Percentiles rank a stretch among this genome's conserved stretches.
Evolutionary conservation across 2,329 filamentous ascomycete genomes (phyloP).

Genomic region (Juglanconis sp.): DNA sequence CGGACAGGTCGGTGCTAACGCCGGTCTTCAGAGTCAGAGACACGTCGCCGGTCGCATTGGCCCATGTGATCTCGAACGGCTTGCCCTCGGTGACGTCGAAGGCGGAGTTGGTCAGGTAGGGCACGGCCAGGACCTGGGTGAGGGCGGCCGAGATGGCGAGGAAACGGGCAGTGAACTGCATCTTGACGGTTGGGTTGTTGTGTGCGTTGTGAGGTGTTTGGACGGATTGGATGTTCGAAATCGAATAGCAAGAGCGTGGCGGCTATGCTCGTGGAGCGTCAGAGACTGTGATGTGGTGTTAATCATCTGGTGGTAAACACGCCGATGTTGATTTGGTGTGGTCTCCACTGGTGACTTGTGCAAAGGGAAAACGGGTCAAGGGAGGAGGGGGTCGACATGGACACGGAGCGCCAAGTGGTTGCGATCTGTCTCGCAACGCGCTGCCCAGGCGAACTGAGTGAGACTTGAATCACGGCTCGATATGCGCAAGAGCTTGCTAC

Average conservation of each 20-base stretch:
- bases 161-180: slow-evolving; percentile 39
- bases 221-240: not conserved
- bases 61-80: slow-evolving; percentile 44
- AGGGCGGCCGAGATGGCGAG: slow-evolving; percentile 34
- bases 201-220: not conserved
- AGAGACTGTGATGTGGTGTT: not conserved
- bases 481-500: not conserved
- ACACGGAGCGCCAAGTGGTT: too few relatives aligned
- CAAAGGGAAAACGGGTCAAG: not conserved
- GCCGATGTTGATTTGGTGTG: too few relatives aligned
- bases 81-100: slow-evolving; percentile 33
- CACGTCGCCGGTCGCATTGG: slow-evolving; percentile 36
- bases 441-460: too few relatives aligned
- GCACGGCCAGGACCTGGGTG: slow-evolving; percentile 24
- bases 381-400: too few relatives aligned
- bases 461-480: too few relatives aligned
- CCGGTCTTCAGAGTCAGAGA: slow-evolving; percentile 41
- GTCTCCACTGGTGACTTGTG: not conserved
- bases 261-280: too few relatives aligned
- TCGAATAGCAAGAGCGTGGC: too few relatives aligned
- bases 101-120: slow-evolving; percentile 29
- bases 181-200: slow-evolving; percentile 28
- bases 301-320: not conserved
- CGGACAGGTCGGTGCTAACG: slow-evolving; percentile 30
- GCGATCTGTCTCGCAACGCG: too few relatives aligned